Evolutionary conservation across 164 flowering plant species (phyloP).

Genomic region (Aristolochia contorta): DNA sequence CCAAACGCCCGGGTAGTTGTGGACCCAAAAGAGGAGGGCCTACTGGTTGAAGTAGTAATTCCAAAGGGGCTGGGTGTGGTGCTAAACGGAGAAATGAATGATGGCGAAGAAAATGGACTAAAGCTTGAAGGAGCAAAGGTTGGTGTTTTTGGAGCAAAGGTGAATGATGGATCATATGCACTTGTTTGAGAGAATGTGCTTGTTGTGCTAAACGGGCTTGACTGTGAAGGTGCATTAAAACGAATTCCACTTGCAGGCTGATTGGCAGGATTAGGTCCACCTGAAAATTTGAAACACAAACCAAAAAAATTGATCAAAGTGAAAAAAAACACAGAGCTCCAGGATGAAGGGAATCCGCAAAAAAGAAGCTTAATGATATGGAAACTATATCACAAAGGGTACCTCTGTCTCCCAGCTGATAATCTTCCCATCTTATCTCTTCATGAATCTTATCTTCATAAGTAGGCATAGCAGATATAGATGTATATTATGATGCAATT

Average conservation of each 20-base stretch:
- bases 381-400: not conserved
- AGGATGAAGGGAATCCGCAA: not conserved
- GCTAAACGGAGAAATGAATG: slow-evolving; percentile 53
- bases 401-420: slow-evolving; percentile 92
- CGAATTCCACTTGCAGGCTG: slow-evolving; percentile 41
- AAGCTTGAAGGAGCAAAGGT: slow-evolving; percentile 35
- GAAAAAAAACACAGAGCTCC: too few relatives aligned
- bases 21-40: too few relatives aligned
- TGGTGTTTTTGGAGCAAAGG: slow-evolving; percentile 50
- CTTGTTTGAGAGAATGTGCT: slow-evolving; percentile 57
- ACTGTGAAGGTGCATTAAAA: slow-evolving; percentile 35
- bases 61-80: slow-evolving; percentile 44
- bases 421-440: slow-evolving; percentile 98
- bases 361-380: not conserved
- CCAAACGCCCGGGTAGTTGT: too few relatives aligned
- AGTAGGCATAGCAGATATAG: slow-evolving; percentile 92
- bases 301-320: too few relatives aligned
- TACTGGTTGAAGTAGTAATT: too few relatives aligned
- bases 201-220: slow-evolving; percentile 43
- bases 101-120: slow-evolving; percentile 39
- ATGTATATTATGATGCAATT: too few relatives aligned
- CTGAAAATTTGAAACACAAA: slow-evolving; percentile 22
- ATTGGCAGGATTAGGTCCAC: slow-evolving; percentile 77
- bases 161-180: slow-evolving; percentile 57
- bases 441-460: slow-evolving; percentile 95